These are phyloP conservation scores for Funneliformis geosporum DNA, from an alignment of 192 early-diverging fungal species.

Conservation along the genomic window DNA sequence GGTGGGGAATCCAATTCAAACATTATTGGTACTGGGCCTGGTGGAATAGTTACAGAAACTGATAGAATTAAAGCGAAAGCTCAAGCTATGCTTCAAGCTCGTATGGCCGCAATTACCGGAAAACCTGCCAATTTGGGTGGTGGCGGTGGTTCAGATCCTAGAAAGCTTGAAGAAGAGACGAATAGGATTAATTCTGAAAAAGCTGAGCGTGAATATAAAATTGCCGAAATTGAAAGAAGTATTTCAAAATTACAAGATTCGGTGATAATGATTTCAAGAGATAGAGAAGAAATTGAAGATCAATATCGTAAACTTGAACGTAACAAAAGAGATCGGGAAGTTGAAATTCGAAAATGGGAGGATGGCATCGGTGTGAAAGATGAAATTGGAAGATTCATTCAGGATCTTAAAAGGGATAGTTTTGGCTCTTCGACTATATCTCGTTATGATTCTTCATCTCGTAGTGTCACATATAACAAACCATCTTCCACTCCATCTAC, in stretches of 20 bases:
- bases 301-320: conserved; percentile 36
- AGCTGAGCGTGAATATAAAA: conserved; percentile 43
- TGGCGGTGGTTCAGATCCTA: conserved; percentile 21
- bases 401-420: conserved; percentile 39
- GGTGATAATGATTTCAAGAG: conserved; percentile 34
- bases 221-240: conserved; percentile 46
- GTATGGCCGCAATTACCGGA: conserved; percentile 53
- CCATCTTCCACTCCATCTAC: conserved; percentile 29
- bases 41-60: conserved; percentile 52
- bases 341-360: conserved; percentile 46
- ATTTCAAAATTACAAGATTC: conserved; percentile 47
- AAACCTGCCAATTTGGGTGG: conserved; percentile 40
- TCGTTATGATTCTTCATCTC: conserved; percentile 8
- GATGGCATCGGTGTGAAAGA: conserved; percentile 50
- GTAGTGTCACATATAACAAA: not conserved
- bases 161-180: conserved; percentile 50
- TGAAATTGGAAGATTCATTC: conserved; percentile 47
- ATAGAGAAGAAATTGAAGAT: conserved; percentile 42
- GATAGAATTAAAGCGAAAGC: conserved; percentile 57
- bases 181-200: conserved; percentile 42
- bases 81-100: conserved; percentile 52
- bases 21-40: conserved; percentile 55
- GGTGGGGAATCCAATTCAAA: conserved; percentile 26
- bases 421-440: no score
- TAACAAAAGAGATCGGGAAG: not conserved